Percentiles rank a stretch among this genome's conserved stretches.
Evolutionary conservation across 164 flowering plant genomes (phyloP).

Genomic region (Protea cynaroides): DNA sequence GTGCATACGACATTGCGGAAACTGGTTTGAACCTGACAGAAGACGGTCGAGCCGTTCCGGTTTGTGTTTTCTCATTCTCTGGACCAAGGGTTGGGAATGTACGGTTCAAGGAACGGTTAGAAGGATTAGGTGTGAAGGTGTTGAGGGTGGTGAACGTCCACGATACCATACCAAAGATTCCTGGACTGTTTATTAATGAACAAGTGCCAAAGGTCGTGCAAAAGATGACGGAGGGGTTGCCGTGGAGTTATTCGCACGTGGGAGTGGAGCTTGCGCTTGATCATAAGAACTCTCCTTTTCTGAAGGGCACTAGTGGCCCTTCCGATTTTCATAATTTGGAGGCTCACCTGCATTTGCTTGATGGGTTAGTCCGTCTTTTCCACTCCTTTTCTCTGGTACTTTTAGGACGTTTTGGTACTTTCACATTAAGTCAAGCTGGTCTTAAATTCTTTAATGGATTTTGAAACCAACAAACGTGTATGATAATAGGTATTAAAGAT

Average conservation of each 20-base stretch:
- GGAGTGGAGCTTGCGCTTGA: constrained; percentile 65
- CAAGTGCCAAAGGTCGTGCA: constrained; percentile 22
- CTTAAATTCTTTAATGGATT: too few species aligned
- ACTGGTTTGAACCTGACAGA: constrained; percentile 38
- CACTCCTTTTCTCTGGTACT: background rate
- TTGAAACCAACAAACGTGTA: too few species aligned
- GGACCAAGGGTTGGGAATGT: constrained; percentile 80
- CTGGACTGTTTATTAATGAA: constrained; percentile 64
- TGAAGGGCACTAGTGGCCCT: constrained; percentile 35
- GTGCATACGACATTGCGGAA: constrained; percentile 71
- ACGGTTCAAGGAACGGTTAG: constrained; percentile 53
- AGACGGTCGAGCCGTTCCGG: constrained; percentile 31
- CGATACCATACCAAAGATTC: constrained; percentile 60
- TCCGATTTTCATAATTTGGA: constrained; percentile 62
- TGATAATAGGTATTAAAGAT: too few species aligned
- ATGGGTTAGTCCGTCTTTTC: constrained; percentile 40
- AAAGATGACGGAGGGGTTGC: constrained; percentile 31
- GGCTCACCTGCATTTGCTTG: constrained; percentile 64
- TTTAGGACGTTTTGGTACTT: background rate
- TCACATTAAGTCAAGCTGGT: background rate
- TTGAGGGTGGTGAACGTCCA: constrained; percentile 68
- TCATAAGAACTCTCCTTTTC: constrained; percentile 57
- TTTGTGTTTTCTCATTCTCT: constrained; percentile 51
- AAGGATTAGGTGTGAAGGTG: constrained; percentile 59
- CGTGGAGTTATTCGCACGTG: constrained; percentile 76